Evolutionary conservation across 2,329 filamentous ascomycete genomes (phyloP), one percentile per base, ranked within the genome.

Genomic region (Geosmithia putterillii): DNA sequence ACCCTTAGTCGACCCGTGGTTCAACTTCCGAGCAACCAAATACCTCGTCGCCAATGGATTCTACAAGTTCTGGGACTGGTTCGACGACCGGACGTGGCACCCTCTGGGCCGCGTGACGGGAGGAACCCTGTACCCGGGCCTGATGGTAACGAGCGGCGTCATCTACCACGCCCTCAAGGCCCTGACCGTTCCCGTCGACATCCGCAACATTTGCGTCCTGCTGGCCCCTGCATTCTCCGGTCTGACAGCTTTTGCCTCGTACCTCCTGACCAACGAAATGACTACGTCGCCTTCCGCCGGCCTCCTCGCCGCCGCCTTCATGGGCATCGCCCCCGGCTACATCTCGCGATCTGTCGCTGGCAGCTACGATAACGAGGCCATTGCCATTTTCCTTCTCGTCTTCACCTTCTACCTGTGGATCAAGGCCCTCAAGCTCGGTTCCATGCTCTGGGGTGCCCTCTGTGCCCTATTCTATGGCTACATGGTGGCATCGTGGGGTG

Each of bases 41-140:
- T 96, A 98, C 59, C 78, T 98, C 44, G 86, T 98, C 44, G 79
- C 90, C 59, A 79, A 98, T 80, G 92, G 92, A 56, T 96, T 98
- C 70, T 94, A 95, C 66, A 88, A 85, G 64, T 98, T 98, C 63
- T 98, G 92, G 92, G 90, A 98, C 64, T 98, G 92, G 92, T 98
- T 98, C 60, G 92, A 98, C 66, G 92, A 98, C 72, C 82, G 92
- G 71, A 98, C 92, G 79, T 98, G 92, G 92, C 90, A 98, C 67
- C 92, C 92, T 55, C 83, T 98, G 48, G 92, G 92, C 55, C 87
- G 92, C 70, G 92, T 98, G 60, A 98, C 92, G 47, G 92, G 92
- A 66, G 92, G 92, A 59, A 98, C 92, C n/a, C 78, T 98, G 49
- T 98, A 98, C 63, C 92, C 92, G 42, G 92, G 92, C 56, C 75